phyloP scores from a whole-genome alignment of 2,329 filamentous ascomycete genomes.

The Microsporum audouinii region DNA sequence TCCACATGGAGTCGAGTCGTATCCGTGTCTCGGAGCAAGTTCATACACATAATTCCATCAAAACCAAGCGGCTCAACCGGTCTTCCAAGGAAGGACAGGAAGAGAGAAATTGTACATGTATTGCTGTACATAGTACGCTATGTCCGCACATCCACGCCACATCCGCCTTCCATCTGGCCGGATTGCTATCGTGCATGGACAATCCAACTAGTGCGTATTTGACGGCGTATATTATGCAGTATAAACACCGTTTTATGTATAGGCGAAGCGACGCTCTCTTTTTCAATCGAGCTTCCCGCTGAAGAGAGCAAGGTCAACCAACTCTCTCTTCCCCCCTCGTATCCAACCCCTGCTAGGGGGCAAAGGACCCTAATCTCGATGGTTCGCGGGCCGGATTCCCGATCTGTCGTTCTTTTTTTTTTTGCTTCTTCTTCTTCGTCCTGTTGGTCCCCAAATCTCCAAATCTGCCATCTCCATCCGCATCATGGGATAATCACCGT shows the following conservation, averaged over 20 bases:
- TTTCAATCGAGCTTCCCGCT: constrained; percentile 1
- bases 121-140: background rate
- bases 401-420: background rate
- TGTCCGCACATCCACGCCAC: background rate
- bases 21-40: background rate
- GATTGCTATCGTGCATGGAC: constrained; percentile 1
- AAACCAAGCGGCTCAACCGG: background rate
- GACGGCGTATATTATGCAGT: background rate
- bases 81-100: background rate
- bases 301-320: constrained; percentile 1
- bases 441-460: background rate
- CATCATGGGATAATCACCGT: background rate
- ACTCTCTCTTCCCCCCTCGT: background rate
- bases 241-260: background rate
- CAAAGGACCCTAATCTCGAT: constrained; percentile 1
- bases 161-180: constrained; percentile 1
- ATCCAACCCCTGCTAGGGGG: background rate
- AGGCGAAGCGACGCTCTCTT: background rate
- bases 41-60: background rate
- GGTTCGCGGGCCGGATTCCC: constrained; percentile 5
- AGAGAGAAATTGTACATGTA: background rate
- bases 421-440: background rate
- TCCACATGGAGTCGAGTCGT: background rate
- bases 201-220: background rate
- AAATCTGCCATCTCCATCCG: background rate